A percentile compares a stretch with the other conserved stretches of the same genome.
Conservation (phyloP, 495 filamentous ascomycete species). For the Lasiosphaeriaceae sp. region DNA sequence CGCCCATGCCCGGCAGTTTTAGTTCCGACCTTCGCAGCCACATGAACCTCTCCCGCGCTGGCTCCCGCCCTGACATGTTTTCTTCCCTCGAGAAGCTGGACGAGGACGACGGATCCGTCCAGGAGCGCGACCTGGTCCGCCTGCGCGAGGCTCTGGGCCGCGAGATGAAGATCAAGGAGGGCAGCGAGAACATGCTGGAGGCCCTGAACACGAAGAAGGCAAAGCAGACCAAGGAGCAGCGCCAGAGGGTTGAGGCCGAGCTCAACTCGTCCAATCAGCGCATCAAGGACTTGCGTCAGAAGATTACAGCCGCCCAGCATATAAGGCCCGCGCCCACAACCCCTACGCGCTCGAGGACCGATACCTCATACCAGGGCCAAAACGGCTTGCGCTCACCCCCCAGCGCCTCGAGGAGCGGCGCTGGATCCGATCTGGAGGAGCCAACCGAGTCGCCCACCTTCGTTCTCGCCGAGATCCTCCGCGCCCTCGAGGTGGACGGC, state of each 20-base stretch:
- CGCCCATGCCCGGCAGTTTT: constrained; percentile 83
- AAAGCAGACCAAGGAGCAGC: constrained; percentile 91
- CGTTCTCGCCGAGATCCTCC: constrained; percentile 81
- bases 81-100: constrained; percentile 56
- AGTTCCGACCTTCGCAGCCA: constrained; percentile 83
- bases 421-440: constrained; percentile 58
- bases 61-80: constrained; percentile 62
- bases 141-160: constrained; percentile 81
- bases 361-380: constrained; percentile 54
- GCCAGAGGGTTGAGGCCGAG: constrained; percentile 81
- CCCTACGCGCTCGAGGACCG: constrained; percentile 63
- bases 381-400: constrained; percentile 63
- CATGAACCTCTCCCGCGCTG: constrained; percentile 60
- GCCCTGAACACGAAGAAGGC: constrained; percentile 90
- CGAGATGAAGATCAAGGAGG: constrained; percentile 95
- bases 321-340: constrained; percentile 64
- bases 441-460: constrained; percentile 86
- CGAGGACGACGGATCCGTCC: constrained; percentile 56
- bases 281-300: constrained; percentile 74
- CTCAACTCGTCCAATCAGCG: constrained; percentile 86
- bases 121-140: constrained; percentile 69
- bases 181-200: constrained; percentile 95
- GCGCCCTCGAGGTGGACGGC: constrained; percentile 78
- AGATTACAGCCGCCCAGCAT: constrained; percentile 66
- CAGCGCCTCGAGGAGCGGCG: constrained; percentile 50